Base-by-base conservation (phyloP, 2,329 filamentous ascomycete genomes). In the Stagonosporopsis cucurbitacearum region DNA sequence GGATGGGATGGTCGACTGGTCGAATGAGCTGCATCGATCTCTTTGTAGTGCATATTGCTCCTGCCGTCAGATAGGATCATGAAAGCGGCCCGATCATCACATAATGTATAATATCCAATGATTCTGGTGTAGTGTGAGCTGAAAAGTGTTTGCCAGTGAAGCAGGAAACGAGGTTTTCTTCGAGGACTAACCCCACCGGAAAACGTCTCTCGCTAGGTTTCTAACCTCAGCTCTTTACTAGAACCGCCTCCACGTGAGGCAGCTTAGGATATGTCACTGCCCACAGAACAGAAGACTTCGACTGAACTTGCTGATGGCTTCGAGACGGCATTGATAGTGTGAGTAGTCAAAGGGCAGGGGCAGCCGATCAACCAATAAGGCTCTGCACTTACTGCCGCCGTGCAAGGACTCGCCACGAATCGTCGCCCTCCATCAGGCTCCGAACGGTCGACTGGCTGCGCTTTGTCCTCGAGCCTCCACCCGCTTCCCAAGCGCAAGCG, bases 401-500 rank as follows among this genome's bases (percentile, higher is more conserved):
- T 58, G 59, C 68, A 66, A 60, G 66, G 69, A 57, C 59, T 70
- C 58, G 63, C 58, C 73, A 56, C 72, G 72, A 75, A 74, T 74
- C 65, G 65, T 58, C 66, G 42, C 65, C 65, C 69, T 60, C 70
- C 68, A 68, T 57, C 39, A 50, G 62, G 47, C 39, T 64, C 51
- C 55, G 62, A 64, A 66, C 60, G 70, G 66, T 67, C 65, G 64
- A 73, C 65, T 69, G 67, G 65, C 61, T 59, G 61, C 60, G 62
- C 63, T 66, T 62, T 60, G 58, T 53, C 58, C 60, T 65, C 65
- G 47, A 70, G 65, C 67, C 63, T 70, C 68, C 64, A 68, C 66
- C 69, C 67, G 66, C 62, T 58, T 59, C 58, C 63, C 65, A 70
- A 63, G 69, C 69, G 70, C 72, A 74, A 73, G 72, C 73, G 73